Evolutionary conservation across 1,139 yeast species (phyloP).

Genomic region (Protomyces lactucae-debilis): DNA sequence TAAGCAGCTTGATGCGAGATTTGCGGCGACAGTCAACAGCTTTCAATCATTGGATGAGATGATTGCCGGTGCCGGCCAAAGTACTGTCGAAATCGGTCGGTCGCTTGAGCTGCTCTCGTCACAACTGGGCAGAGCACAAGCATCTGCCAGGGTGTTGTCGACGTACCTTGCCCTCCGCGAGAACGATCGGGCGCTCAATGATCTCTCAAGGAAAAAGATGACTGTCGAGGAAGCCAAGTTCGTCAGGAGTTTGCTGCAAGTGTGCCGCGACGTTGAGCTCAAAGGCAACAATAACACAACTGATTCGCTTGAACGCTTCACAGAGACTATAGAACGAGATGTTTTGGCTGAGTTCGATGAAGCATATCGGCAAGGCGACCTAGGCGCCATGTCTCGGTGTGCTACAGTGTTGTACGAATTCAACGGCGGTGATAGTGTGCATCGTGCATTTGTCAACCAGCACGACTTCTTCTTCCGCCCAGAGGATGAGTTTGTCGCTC

Average conservation of each 20-base stretch:
- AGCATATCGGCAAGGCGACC: constrained; percentile 51
- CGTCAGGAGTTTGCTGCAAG: constrained; percentile 52
- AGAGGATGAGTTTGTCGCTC: constrained; percentile 42
- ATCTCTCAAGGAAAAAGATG: constrained; percentile 39
- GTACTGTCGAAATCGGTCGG: constrained; percentile 43
- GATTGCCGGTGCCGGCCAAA: constrained; percentile 24
- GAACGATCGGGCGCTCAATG: constrained; percentile 36
- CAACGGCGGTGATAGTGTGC: constrained; percentile 80
- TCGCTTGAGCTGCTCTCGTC: constrained; percentile 68
- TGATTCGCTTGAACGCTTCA: constrained; percentile 58
- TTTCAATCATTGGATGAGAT: constrained; percentile 26
- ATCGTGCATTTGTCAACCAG: constrained; percentile 75
- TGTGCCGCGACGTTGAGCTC: constrained; percentile 52
- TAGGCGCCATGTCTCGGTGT: constrained; percentile 65
- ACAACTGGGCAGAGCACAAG: constrained; percentile 62
- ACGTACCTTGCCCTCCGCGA: constrained; percentile 12
- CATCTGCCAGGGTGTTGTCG: constrained; percentile 27
- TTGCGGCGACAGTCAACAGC: constrained; percentile 26
- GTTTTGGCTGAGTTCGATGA: constrained; percentile 43
- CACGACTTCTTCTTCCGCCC: constrained; percentile 64
- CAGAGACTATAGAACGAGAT: constrained; percentile 69
- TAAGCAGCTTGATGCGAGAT: constrained; percentile 19
- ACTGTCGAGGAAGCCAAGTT: constrained; percentile 21
- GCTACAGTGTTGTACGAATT: constrained; percentile 74
- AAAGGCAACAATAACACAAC: constrained; percentile 29